Evolutionary conservation across 139 green algal genomes (phyloP), one percentile per base, ranked within the genome.

Genomic region (Mesostigma viride): DNA sequence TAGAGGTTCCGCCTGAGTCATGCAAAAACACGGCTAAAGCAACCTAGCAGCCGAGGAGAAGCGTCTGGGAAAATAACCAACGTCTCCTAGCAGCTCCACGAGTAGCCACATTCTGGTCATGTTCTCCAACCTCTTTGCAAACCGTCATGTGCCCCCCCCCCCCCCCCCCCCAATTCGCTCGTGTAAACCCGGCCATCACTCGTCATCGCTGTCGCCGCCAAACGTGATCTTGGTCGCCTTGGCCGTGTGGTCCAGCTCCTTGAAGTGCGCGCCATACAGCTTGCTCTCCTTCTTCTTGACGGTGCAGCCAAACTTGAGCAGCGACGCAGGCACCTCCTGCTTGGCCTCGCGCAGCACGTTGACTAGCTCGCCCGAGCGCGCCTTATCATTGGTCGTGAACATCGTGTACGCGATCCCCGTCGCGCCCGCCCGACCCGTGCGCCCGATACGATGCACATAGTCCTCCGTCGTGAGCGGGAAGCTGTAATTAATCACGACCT

Each of bases 361-460:
- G 71, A 95, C 90, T 22, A 97, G 82, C 88, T 97, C 91, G 1
- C 90, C 90, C 4, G 89, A 84, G 0, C 88, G 79, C 27, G 86
- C 64, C 81, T 74, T 79, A 51, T 83, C 76, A 17, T 70, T 45
- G 11, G 17, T 3, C 1, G 68, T 77, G 81, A 97, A 97, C 48
- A 97, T 89, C 0, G 90, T 96, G 74, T 91, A 79, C 22, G 90
- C 81, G 0, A 82, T 35, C 36, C 89, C 91, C 36, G 81, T 94
- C 70, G 94, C 94, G 48, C 92, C 92, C 1, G 91, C 91, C 3
- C 92, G 79, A 0, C 92, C 92, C 8, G 92, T 97, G 35, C 92
- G 76, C 0, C 91, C 90, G 65, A 97, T 97, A 57, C 92, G 79
- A 72, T 98, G 92, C 56, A 97, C 90, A 67, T 99, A 98, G 83